Evolutionary conservation across 2,329 filamentous ascomycete genomes (phyloP).

Genomic region (Lecanosticta acicola): DNA sequence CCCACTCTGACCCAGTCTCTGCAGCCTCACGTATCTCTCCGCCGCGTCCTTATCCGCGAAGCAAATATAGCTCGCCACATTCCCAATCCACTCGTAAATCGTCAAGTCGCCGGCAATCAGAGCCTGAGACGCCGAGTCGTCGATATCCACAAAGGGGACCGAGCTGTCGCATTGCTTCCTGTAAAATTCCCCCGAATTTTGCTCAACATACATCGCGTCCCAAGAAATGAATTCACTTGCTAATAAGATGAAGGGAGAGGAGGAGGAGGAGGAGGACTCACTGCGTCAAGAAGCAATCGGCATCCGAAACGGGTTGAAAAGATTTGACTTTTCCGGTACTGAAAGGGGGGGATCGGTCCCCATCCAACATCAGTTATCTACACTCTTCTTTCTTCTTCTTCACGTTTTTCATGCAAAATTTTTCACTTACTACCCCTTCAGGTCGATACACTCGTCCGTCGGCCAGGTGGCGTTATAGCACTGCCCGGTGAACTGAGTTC

Average conservation of each 20-base stretch:
- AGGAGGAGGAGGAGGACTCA: conserved; percentile 9
- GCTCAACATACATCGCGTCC: no score
- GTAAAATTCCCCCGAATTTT: no score
- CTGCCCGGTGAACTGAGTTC: conserved; percentile 24
- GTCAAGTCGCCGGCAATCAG: no score
- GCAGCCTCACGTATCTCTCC: conserved; percentile 15
- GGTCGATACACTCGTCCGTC: conserved; percentile 22
- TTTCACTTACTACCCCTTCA: conserved; percentile 27
- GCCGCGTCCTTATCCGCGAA: conserved; percentile 16
- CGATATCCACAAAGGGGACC: no score
- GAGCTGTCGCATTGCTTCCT: no score
- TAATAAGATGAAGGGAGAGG: no score
- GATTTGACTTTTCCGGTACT: conserved; percentile 6
- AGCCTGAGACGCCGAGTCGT: no score
- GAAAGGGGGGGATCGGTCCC: no score
- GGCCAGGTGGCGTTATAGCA: conserved; percentile 22
- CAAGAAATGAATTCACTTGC: no score
- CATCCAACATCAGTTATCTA: no score
- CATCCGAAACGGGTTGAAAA: conserved; percentile 22
- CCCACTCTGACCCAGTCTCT: not conserved
- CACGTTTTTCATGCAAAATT: not conserved
- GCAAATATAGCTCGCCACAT: conserved; percentile 26
- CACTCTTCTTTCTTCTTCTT: no score
- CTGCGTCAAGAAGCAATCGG: conserved; percentile 30
- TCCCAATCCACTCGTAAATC: conserved; percentile 25